Evolutionary conservation across 2,329 filamentous ascomycete species (phyloP).

Genomic region (Aspergillus ochraceus): DNA sequence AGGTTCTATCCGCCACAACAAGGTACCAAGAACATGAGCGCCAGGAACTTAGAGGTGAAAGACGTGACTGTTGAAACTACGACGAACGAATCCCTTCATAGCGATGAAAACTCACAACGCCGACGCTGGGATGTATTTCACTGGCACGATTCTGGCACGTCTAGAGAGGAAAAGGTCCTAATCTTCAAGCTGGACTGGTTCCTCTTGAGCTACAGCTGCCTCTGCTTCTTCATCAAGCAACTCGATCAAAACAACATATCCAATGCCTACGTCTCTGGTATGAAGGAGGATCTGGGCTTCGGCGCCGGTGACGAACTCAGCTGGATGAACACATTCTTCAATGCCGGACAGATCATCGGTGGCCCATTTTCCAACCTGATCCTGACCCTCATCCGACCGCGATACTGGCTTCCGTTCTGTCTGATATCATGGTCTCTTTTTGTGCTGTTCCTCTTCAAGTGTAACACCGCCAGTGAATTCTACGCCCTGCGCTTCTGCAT

Average conservation of each 20-base stretch:
- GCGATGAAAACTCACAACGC: no score
- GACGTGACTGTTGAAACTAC: no score
- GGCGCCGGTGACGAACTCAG: slow-evolving; percentile 30
- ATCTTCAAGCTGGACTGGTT: background rate
- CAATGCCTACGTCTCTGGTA: slow-evolving; percentile 52
- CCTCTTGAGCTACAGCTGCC: slow-evolving; percentile 43
- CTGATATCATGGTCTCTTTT: slow-evolving; percentile 42
- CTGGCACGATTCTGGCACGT: background rate
- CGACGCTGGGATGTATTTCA: background rate
- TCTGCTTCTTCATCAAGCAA: slow-evolving; percentile 50
- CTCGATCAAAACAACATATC: slow-evolving; percentile 49
- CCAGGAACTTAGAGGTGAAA: no score
- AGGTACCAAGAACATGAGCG: no score
- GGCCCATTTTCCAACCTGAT: slow-evolving; percentile 22
- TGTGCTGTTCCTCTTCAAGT: slow-evolving; percentile 40
- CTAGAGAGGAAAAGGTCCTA: background rate
- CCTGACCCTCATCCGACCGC: slow-evolving; percentile 42
- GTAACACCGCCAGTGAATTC: slow-evolving; percentile 10
- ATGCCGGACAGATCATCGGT: slow-evolving; percentile 43
- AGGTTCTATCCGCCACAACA: no score
- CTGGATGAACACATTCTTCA: slow-evolving; percentile 50
- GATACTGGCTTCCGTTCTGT: slow-evolving; percentile 43
- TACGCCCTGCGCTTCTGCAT: slow-evolving; percentile 21
- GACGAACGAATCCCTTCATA: no score
- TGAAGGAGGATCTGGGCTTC: slow-evolving; percentile 50